Conservation (phyloP, 164 flowering plant species). For the Macadamia tetraphylla region DNA sequence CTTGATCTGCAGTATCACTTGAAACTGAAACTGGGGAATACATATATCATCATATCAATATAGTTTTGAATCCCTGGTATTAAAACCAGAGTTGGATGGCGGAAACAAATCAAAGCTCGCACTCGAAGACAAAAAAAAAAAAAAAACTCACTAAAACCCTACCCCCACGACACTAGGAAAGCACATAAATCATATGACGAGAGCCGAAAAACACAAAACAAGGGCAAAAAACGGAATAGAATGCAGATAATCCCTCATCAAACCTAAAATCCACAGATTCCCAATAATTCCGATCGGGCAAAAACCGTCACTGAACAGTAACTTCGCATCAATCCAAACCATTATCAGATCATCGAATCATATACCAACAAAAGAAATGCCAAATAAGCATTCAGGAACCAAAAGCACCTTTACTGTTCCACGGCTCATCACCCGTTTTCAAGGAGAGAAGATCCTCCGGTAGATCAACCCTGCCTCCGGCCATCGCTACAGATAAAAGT, state of each 20-base stretch:
- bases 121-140: neutral
- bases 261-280: neutral
- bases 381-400: neutral
- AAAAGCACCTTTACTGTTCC: slow-evolving; percentile 47
- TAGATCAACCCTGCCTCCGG: slow-evolving; percentile 61
- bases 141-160: neutral
- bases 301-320: slow-evolving; percentile 4
- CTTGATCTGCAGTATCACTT: neutral
- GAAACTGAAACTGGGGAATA: neutral
- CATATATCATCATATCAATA: neutral
- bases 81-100: neutral
- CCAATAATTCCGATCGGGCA: slow-evolving; percentile 17
- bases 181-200: neutral
- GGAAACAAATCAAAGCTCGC: neutral
- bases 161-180: neutral
- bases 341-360: neutral
- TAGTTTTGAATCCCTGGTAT: neutral
- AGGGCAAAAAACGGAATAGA: neutral
- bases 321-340: neutral
- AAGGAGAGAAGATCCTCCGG: slow-evolving; percentile 68
- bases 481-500: slow-evolving; percentile 28
- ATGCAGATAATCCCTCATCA: slow-evolving; percentile 8
- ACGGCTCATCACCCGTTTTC: slow-evolving; percentile 40
- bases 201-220: neutral
- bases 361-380: neutral